phyloP scores from a whole-genome alignment of 2,329 filamentous ascomycete species.

The Talaromyces marneffei region DNA sequence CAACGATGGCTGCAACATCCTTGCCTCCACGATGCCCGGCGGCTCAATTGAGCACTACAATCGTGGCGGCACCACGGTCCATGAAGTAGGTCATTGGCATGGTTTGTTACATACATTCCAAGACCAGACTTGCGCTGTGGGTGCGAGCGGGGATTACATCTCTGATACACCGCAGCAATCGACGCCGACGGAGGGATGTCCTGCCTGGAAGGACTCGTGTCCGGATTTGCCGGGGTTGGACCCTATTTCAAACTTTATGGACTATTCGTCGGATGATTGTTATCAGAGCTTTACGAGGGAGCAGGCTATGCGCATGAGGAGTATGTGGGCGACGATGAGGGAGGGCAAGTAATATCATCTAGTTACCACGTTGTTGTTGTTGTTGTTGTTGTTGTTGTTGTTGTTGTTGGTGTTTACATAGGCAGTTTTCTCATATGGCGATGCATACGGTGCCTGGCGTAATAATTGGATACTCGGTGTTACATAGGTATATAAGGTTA shows the following conservation, averaged over 20 bases:
- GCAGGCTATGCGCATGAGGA: conserved; percentile 48
- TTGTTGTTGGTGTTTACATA: no score
- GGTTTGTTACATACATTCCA: conserved; percentile 43
- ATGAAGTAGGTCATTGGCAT: conserved; percentile 46
- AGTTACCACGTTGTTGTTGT: no score
- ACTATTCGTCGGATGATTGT: conserved; percentile 53
- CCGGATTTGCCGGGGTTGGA: conserved; percentile 43
- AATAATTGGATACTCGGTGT: background rate
- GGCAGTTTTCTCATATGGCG: background rate
- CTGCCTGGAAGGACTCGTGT: conserved; percentile 47
- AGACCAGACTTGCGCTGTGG: conserved; percentile 30
- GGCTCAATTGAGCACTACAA: conserved; percentile 47
- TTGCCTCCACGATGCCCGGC: conserved; percentile 53
- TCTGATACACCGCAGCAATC: conserved; percentile 42
- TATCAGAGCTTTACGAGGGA: conserved; percentile 49
- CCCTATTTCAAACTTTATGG: conserved; percentile 56
- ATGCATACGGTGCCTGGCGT: background rate
- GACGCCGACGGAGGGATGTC: conserved; percentile 57
- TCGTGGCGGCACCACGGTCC: conserved; percentile 41
- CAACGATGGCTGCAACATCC: conserved; percentile 53
- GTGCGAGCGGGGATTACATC: conserved; percentile 39
- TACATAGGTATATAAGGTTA: background rate
- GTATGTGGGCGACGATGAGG: conserved; percentile 45
- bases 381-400: no score
- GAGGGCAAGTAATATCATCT: conserved; percentile 26